These are phyloP conservation scores for Pseudocercospora macadamiae DNA, from an alignment of 2,329 filamentous ascomycete species.

Conservation along the genomic window DNA sequence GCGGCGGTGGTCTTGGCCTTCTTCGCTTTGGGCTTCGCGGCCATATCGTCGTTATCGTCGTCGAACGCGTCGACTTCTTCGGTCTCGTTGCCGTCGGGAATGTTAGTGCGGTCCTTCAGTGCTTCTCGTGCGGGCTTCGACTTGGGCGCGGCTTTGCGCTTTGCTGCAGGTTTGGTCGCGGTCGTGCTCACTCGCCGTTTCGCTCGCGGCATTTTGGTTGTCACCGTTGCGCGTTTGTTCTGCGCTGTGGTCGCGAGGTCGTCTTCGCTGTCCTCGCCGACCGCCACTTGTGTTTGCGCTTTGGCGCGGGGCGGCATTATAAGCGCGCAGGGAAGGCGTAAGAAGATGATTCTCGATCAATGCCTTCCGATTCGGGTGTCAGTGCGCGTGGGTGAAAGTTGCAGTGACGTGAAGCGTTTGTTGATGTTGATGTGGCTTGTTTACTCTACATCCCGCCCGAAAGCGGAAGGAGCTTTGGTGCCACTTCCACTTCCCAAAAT, in stretches of 20 bases:
- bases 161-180: slow-evolving; percentile 40
- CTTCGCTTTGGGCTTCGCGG: slow-evolving; percentile 36
- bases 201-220: slow-evolving; percentile 39
- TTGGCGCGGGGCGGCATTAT: slow-evolving; percentile 25
- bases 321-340: no score
- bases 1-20: slow-evolving; percentile 39
- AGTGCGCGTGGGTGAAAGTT: not conserved
- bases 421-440: not conserved
- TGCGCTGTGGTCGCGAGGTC: slow-evolving; percentile 26
- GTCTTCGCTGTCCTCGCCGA: slow-evolving; percentile 26
- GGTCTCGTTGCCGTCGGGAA: slow-evolving; percentile 41
- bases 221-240: slow-evolving; percentile 28
- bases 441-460: not conserved
- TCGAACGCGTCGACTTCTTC: slow-evolving; percentile 50
- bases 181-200: slow-evolving; percentile 44
- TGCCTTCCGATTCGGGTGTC: not conserved
- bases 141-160: slow-evolving; percentile 43
- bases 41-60: slow-evolving; percentile 38
- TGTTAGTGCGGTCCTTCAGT: slow-evolving; percentile 45
- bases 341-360: no score
- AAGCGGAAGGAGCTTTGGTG: not conserved
- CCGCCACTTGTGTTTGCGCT: slow-evolving; percentile 17
- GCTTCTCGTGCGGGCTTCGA: slow-evolving; percentile 44
- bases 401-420: not conserved
- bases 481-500: not conserved